Conservation (phyloP, 208 protist genomes). For the Lotmaria passim region DNA sequence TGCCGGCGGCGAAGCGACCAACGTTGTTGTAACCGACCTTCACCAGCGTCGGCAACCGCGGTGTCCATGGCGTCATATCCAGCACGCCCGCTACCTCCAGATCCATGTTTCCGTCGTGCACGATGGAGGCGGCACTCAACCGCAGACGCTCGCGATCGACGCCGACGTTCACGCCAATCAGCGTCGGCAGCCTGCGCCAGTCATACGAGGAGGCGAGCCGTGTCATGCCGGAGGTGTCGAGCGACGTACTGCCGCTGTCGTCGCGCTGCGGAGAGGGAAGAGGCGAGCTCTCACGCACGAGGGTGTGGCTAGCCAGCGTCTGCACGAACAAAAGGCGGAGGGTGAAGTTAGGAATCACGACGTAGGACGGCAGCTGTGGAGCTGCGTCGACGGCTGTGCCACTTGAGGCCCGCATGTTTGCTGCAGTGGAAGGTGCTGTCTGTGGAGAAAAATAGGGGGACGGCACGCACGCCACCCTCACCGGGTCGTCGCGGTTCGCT, state of each 20-base stretch:
- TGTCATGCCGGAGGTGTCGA: conserved; percentile 8
- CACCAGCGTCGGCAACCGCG: conserved; percentile 61
- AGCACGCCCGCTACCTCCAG: conserved; percentile 65
- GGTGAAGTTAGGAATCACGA: conserved; percentile 15
- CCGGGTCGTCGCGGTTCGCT: not conserved
- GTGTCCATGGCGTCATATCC: conserved; percentile 63
- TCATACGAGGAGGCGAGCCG: conserved; percentile 33
- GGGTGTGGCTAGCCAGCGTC: conserved; percentile 43
- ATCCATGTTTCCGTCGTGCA: conserved; percentile 67
- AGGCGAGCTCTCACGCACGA: conserved; percentile 20
- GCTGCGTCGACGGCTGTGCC: not conserved
- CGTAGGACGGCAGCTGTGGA: conserved; percentile 12
- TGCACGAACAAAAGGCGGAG: conserved; percentile 50
- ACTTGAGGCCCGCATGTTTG: not conserved
- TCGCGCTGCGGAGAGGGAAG: conserved; percentile 17
- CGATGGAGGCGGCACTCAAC: conserved; percentile 75
- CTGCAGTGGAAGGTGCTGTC: too few relatives aligned
- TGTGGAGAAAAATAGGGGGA: conserved; percentile 4
- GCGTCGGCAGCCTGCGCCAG: conserved; percentile 69
- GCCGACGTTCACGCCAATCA: conserved; percentile 58
- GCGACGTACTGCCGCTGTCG: conserved; percentile 14
- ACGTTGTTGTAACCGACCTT: conserved; percentile 76
- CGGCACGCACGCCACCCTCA: conserved; percentile 22
- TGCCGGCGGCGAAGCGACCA: conserved; percentile 53
- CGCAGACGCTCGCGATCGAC: conserved; percentile 53